Conservation (phyloP, 2,329 filamentous ascomycete genomes). For the Phymatotrichopsis omnivora region DNA sequence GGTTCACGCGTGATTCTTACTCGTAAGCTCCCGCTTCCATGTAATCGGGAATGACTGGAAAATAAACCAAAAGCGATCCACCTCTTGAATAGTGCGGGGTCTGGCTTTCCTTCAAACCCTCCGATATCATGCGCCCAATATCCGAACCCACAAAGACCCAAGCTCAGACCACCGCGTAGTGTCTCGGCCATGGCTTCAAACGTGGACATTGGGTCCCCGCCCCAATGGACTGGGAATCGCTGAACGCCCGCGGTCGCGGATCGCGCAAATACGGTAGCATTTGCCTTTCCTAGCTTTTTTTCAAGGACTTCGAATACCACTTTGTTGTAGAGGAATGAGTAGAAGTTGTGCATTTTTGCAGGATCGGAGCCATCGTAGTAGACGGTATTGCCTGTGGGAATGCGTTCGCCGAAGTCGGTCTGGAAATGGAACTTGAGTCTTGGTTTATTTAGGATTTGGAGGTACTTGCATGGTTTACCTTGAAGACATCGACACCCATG, state of each 20-base stretch:
- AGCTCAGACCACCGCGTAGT: constrained; percentile 52
- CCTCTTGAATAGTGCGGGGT: constrained; percentile 61
- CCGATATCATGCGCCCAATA: constrained; percentile 64
- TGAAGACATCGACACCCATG: constrained; percentile 59
- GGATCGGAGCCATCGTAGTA: constrained; percentile 55
- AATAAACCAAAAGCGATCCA: constrained; percentile 66
- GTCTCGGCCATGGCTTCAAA: constrained; percentile 64
- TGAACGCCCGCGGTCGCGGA: constrained; percentile 58
- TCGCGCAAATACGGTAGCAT: constrained; percentile 55
- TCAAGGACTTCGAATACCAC: constrained; percentile 57
- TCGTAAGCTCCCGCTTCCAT: constrained; percentile 59
- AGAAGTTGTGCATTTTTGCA: constrained; percentile 64
- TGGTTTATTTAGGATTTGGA: no score
- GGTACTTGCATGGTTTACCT: constrained; percentile 34
- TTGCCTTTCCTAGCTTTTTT: constrained; percentile 41
- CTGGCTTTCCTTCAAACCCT: constrained; percentile 59
- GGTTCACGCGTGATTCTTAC: constrained; percentile 36
- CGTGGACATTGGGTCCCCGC: constrained; percentile 64
- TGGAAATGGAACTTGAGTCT: no score
- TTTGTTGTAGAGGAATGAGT: constrained; percentile 62
- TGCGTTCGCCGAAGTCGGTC: constrained; percentile 65
- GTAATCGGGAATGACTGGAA: constrained; percentile 60
- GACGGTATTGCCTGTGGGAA: constrained; percentile 54
- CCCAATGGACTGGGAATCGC: constrained; percentile 60
- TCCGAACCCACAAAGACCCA: constrained; percentile 54